These are phyloP conservation scores for Danielia reshetovae DNA, from an alignment of 805 yeast genomes.

Conservation along the genomic window DNA sequence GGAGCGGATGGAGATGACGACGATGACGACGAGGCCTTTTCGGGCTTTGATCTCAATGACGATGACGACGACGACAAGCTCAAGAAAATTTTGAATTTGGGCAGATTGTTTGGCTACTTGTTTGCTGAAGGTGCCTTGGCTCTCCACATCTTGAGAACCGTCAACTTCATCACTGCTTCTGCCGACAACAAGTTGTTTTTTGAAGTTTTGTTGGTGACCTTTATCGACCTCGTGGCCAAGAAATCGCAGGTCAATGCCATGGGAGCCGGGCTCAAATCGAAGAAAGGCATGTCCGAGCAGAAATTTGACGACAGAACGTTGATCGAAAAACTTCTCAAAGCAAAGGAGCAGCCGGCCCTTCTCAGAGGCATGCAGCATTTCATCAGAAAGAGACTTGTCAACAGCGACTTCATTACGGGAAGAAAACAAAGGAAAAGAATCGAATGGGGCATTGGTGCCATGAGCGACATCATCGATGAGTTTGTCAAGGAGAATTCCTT, in stretches of 20 bases:
- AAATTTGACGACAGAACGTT: constrained; percentile 47
- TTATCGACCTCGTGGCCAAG: constrained; percentile 62
- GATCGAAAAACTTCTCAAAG: constrained; percentile 48
- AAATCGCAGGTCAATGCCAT: constrained; percentile 49
- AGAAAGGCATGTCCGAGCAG: constrained; percentile 24
- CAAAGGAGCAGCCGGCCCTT: constrained; percentile 55
- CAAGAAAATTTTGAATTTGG: constrained; percentile 63
- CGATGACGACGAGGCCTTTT: constrained; percentile 37
- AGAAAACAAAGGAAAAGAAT: constrained; percentile 54
- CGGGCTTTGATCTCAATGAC: constrained; percentile 34
- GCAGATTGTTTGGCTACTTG: constrained; percentile 74
- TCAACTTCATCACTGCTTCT: constrained; percentile 68
- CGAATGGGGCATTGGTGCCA: constrained; percentile 61
- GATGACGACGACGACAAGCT: constrained; percentile 53
- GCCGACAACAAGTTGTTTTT: constrained; percentile 63
- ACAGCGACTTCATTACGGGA: constrained; percentile 48
- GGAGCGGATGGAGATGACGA: constrained; percentile 31
- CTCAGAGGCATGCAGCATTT: constrained; percentile 67
- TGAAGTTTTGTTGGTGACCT: constrained; percentile 67
- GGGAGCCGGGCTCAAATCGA: constrained; percentile 39
- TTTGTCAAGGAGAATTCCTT: constrained; percentile 16
- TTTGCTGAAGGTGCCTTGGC: constrained; percentile 72
- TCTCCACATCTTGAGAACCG: constrained; percentile 65
- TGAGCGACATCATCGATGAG: constrained; percentile 52
- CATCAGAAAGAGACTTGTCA: constrained; percentile 43